These are phyloP conservation scores for Solanum habrochaites DNA, from an alignment of 257 asterid genomes.

Conservation along the genomic window DNA sequence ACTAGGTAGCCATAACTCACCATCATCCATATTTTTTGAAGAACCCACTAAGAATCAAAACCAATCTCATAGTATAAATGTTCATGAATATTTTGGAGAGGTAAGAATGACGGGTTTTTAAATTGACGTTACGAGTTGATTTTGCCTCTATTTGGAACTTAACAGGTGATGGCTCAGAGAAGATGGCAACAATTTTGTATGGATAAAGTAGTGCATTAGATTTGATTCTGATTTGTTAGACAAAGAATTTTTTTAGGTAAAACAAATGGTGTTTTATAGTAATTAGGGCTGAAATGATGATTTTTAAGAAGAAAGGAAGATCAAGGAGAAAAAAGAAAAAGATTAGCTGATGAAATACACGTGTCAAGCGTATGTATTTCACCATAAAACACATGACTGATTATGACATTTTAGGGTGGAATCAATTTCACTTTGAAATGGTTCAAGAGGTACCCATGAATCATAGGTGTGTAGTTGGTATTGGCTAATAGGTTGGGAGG, in stretches of 20 bases:
- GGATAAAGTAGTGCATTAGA: neutral
- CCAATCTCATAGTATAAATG: neutral
- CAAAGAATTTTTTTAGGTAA: neutral
- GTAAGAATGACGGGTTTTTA: neutral
- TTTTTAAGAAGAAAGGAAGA: neutral
- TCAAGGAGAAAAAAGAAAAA: neutral
- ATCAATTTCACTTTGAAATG: neutral
- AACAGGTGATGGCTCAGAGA: neutral
- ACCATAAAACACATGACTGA: neutral
- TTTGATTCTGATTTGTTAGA: neutral
- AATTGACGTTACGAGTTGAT: neutral
- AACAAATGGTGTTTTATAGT: too few relatives aligned
- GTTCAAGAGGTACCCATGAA: neutral
- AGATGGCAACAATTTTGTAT: neutral
- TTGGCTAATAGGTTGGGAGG: neutral
- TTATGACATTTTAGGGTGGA: neutral
- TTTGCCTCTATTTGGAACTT: neutral
- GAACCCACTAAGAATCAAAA: neutral
- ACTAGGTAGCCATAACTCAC: slow-evolving; percentile 15
- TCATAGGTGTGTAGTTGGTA: neutral
- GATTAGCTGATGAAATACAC: neutral
- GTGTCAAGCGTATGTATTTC: neutral
- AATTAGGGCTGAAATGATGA: neutral
- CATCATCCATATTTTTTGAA: slow-evolving; percentile 14
- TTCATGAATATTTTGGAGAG: neutral